phyloP scores from a whole-genome alignment of 768 basidiomycete genomes.

The Trametes cinnabarina region DNA sequence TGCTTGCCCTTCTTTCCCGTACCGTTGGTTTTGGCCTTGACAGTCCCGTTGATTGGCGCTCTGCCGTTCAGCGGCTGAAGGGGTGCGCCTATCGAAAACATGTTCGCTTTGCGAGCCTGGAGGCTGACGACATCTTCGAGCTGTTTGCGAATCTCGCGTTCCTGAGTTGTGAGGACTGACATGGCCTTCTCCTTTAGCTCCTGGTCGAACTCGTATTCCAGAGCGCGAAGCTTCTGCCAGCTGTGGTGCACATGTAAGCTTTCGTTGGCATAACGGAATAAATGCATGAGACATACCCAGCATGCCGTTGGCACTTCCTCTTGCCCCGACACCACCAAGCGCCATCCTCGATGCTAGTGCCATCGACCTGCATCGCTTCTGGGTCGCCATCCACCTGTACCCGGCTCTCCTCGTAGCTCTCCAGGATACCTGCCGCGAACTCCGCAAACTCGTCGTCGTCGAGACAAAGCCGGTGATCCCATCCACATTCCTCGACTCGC shows the following conservation, averaged over 20 bases:
- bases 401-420: conserved; percentile 57
- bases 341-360: conserved; percentile 29
- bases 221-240: conserved; percentile 76
- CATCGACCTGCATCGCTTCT: conserved; percentile 41
- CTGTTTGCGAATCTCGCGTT: conserved; percentile 73
- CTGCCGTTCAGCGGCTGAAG: conserved; percentile 24
- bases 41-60: conserved; percentile 33
- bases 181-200: conserved; percentile 71
- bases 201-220: conserved; percentile 73
- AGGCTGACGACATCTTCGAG: conserved; percentile 66
- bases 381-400: conserved; percentile 32
- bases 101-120: conserved; percentile 5
- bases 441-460: conserved; percentile 79
- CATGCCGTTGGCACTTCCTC: conserved; percentile 75
- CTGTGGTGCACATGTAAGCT: conserved; percentile 34
- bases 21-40: conserved; percentile 40
- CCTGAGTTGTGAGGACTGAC: conserved; percentile 63
- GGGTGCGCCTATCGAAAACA: conserved; percentile 15
- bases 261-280: neutral
- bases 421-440: conserved; percentile 62
- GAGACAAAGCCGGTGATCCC: conserved; percentile 83
- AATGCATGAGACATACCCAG: conserved; percentile 48
- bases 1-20: conserved; percentile 46
- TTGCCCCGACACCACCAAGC: conserved; percentile 83
- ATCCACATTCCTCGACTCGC: conserved; percentile 73